These are phyloP conservation scores for Microsporum audouinii DNA, from an alignment of 2,329 filamentous ascomycete species.

Conservation along the genomic window DNA sequence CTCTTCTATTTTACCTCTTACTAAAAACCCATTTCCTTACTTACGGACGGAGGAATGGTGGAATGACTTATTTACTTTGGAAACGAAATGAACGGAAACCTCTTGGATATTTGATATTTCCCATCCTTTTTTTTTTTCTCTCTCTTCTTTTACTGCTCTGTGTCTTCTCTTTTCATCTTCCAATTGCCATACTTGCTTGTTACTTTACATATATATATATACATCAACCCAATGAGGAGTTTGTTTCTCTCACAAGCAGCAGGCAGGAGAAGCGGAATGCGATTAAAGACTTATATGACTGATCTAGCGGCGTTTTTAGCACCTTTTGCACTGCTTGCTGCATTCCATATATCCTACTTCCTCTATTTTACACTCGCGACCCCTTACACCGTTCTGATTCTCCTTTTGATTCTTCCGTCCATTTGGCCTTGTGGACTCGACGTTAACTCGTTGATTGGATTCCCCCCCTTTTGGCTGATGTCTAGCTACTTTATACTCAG, in stretches of 20 bases:
- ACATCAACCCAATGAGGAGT: not conserved
- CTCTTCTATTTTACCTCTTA: not conserved
- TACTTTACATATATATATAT: constrained; percentile 1
- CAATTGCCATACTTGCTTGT: not conserved
- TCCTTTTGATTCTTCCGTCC: not conserved
- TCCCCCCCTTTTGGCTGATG: not conserved
- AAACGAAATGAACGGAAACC: not conserved
- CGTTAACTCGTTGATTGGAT: not conserved
- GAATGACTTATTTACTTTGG: not conserved
- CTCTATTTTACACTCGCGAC: not conserved
- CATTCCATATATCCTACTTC: not conserved
- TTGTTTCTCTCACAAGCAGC: not conserved
- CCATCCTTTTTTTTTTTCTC: not conserved
- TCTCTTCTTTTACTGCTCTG: not conserved
- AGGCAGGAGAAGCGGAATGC: not conserved
- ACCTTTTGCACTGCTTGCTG: not conserved
- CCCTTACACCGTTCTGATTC: not conserved
- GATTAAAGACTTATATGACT: not conserved
- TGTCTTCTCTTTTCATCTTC: not conserved
- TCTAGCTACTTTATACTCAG: not conserved
- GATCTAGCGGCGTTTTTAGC: not conserved
- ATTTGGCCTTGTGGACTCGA: not conserved
- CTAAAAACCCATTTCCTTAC: not conserved
- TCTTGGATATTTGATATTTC: not conserved
- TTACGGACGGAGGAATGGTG: not conserved